Evolutionary conservation across 2,329 filamentous ascomycete genomes (phyloP).

Genomic region (Ophiocordyceps polyrhachis-furcata): DNA sequence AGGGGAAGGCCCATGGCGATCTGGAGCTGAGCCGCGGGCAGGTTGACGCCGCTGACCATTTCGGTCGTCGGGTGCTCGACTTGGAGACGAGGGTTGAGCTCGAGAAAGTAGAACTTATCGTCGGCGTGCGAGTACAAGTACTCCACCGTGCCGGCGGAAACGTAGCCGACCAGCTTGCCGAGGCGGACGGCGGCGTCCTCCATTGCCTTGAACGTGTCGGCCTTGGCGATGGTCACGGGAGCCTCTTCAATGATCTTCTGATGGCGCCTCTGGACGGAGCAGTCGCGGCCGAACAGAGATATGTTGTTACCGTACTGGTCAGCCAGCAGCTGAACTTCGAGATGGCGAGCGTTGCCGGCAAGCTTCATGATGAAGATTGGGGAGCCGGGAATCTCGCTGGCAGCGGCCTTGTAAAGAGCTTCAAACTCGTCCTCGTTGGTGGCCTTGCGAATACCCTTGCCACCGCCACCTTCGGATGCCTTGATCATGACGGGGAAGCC

Average conservation of each 20-base stretch:
- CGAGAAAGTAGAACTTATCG: slow-evolving; percentile 98
- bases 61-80: slow-evolving; percentile 99
- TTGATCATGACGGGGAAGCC: slow-evolving; percentile 99
- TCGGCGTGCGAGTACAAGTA: slow-evolving; percentile 97
- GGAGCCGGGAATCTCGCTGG: slow-evolving; percentile 92
- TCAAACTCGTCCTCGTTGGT: slow-evolving; percentile 69
- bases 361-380: slow-evolving; percentile 99
- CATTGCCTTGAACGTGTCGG: slow-evolving; percentile 83
- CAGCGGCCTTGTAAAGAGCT: slow-evolving; percentile 81
- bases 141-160: slow-evolving; percentile 95
- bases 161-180: slow-evolving; percentile 87
- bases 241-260: slow-evolving; percentile 99
- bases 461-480: slow-evolving; percentile 97
- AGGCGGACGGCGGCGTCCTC: slow-evolving; percentile 90
- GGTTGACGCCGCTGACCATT: slow-evolving; percentile 96
- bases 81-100: slow-evolving; percentile 96
- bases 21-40: slow-evolving; percentile 93
- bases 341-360: slow-evolving; percentile 83
- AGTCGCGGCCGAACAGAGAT: slow-evolving; percentile 95
- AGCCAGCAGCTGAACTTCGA: slow-evolving; percentile 92
- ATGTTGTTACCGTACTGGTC: slow-evolving; percentile 99
- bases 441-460: slow-evolving; percentile 97
- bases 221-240: slow-evolving; percentile 86
- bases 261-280: slow-evolving; percentile 92
- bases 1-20: slow-evolving; percentile 97